A percentile compares a stretch with the other conserved stretches of the same genome.
Evolutionary conservation across 2,329 filamentous ascomycete species (phyloP).

Genomic region (Aspergillus candidus): DNA sequence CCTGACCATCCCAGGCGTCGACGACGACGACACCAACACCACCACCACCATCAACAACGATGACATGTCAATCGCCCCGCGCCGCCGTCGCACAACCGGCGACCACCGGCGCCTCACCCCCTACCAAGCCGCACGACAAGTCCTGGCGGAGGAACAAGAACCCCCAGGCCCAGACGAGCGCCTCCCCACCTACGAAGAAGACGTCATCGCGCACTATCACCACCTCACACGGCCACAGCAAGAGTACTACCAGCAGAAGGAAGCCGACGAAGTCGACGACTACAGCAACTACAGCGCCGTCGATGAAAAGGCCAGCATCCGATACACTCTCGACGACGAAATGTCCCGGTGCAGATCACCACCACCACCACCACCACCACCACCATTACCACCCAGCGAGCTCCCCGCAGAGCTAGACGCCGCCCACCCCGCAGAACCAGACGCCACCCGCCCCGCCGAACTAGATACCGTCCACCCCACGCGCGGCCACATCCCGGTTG

Average conservation of each 20-base stretch:
- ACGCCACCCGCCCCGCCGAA: neutral
- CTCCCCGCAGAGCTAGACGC: neutral
- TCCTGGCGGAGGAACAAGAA: too few species aligned
- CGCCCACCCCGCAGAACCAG: conserved; percentile 10
- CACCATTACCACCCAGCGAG: neutral
- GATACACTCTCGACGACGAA: too few species aligned
- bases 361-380: too few species aligned
- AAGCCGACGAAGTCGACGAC: neutral
- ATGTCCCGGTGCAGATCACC: too few species aligned
- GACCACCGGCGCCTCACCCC: conserved; percentile 1
- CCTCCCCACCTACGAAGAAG: conserved; percentile 15
- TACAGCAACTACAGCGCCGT: too few species aligned
- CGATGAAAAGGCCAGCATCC: too few species aligned
- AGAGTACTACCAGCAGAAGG: neutral
- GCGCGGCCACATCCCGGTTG: conserved; percentile 16
- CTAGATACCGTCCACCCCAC: conserved; percentile 13
- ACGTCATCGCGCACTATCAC: conserved; percentile 4
- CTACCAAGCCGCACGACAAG: too few species aligned
- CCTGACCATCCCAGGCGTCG: conserved; percentile 28
- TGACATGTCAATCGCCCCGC: neutral
- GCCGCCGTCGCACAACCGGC: conserved; percentile 7
- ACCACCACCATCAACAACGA: neutral
- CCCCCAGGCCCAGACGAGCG: neutral
- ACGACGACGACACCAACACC: conserved; percentile 5
- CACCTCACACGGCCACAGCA: neutral